Base-by-base conservation (phyloP, 345 rosid genomes). In the Xanthoceras sorbifolium region DNA sequence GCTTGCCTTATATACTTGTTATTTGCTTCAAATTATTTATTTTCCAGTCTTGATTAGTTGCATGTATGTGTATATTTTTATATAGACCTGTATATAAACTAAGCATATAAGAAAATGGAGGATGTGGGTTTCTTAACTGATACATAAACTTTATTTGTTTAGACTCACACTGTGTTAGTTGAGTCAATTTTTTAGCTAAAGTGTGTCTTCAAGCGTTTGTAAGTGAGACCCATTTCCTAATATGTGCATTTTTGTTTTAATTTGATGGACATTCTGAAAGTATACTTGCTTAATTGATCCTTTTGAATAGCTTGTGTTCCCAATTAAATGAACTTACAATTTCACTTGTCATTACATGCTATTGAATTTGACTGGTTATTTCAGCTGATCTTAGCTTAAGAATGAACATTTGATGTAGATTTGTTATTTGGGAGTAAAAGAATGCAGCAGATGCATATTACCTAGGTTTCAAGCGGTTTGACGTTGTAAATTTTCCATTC, bases 81-180 rank as follows among this genome's bases (percentile, higher is more conserved):
- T 42, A 5, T 40, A 12, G 25, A 23, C 14, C 18, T 14, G 32
- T 67, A 17, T 25, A 44, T 67, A n/a, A 44, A 17, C 57, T 67
- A 34, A n/a, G 57, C 14, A 25, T 44, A 68, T n/a, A 32, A 42
- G 46, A 52, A 31, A 61, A 74, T 46, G 67, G 25, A 32, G 44
- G 11, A 59, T 23, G 71, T 70, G 57, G 64, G 72, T 75, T 75
- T 46, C 8, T 44, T 3, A 68, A 66, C 31, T 59, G 22, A 46
- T 50, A 46, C 1, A 46, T 59, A 48, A 73, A 54, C 64, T 44
- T 69, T 67, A 55, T 20, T 34, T 65, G 55, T 52, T 64, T 12
- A 12, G 15, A 31, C 48, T 48, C 70, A 28, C 50, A 2, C 18
- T 17, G 11, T 74, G 52, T 74, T 23, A 22, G 34, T 74, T 50